phyloP scores from a whole-genome alignment of 257 asterid genomes.

The Solanum virginianum region DNA sequence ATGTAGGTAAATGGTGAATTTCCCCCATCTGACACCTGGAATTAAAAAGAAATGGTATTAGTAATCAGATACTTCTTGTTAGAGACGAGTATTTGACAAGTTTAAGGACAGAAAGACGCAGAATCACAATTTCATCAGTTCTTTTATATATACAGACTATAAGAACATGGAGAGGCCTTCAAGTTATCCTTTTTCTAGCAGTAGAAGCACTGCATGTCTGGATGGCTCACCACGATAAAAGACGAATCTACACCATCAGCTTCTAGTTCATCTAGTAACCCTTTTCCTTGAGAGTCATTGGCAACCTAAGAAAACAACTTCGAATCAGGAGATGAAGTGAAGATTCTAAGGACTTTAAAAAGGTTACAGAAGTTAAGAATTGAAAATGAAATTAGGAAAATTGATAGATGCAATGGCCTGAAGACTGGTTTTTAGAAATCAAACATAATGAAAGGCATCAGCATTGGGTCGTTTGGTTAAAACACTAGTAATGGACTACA shows the following conservation, averaged over 20 bases:
- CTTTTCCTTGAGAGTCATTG: conserved; percentile 85
- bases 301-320: conserved; percentile 45
- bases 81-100: neutral
- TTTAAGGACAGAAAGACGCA: neutral
- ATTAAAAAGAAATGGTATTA: conserved; percentile 7
- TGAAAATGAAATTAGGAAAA: neutral
- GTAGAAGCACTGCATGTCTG: neutral
- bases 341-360: neutral
- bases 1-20: conserved; percentile 93
- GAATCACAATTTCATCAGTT: neutral
- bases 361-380: neutral
- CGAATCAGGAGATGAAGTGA: neutral
- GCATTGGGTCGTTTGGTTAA: neutral
- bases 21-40: conserved; percentile 84
- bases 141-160: neutral
- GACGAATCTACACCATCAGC: conserved; percentile 86
- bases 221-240: conserved; percentile 49
- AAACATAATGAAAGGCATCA: neutral
- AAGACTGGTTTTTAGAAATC: neutral
- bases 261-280: conserved; percentile 67
- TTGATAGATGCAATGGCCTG: neutral
- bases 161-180: neutral
- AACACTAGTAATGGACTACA: neutral
- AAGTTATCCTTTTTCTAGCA: neutral
- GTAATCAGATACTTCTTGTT: neutral